phyloP scores from a whole-genome alignment of 345 rosid genomes.

The Adansonia digitata region DNA sequence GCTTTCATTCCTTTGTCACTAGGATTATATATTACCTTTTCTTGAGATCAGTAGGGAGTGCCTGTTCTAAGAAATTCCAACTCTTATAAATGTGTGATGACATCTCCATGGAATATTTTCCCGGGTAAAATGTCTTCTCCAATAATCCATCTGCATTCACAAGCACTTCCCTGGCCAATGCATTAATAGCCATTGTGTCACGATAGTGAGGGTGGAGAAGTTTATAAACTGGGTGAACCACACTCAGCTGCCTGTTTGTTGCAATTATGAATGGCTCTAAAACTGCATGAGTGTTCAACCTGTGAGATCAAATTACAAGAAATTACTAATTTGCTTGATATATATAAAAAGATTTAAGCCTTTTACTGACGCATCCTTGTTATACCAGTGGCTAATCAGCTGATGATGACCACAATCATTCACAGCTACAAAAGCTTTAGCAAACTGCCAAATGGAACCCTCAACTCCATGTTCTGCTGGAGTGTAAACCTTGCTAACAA shows the following conservation, averaged over 20 bases:
- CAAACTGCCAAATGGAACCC: slow-evolving; percentile 74
- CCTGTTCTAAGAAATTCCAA: slow-evolving; percentile 68
- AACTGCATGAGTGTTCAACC: slow-evolving; percentile 79
- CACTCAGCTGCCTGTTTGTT: slow-evolving; percentile 70
- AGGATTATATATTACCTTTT: slow-evolving; percentile 37
- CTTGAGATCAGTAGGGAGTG: slow-evolving; percentile 69
- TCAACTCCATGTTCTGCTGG: slow-evolving; percentile 57
- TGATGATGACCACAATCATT: slow-evolving; percentile 87
- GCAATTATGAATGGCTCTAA: slow-evolving; percentile 87
- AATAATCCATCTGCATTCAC: slow-evolving; percentile 62
- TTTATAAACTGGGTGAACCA: slow-evolving; percentile 66
- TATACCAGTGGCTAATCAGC: slow-evolving; percentile 79
- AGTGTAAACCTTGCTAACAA: slow-evolving; percentile 59
- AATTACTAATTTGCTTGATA: neutral
- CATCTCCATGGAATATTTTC: slow-evolving; percentile 58
- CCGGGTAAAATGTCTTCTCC: slow-evolving; percentile 55
- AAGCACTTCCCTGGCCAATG: slow-evolving; percentile 50
- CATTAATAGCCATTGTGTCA: slow-evolving; percentile 77
- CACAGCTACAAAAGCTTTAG: slow-evolving; percentile 74
- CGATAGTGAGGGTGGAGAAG: slow-evolving; percentile 80
- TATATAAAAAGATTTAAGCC: no score
- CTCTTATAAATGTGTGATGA: slow-evolving; percentile 50
- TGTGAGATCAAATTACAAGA: slow-evolving; percentile 19
- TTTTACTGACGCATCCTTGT: slow-evolving; percentile 8
- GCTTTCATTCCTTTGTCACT: neutral